phyloP scores from a whole-genome alignment of 208 protist species.

The Acanthamoeba royreba region DNA sequence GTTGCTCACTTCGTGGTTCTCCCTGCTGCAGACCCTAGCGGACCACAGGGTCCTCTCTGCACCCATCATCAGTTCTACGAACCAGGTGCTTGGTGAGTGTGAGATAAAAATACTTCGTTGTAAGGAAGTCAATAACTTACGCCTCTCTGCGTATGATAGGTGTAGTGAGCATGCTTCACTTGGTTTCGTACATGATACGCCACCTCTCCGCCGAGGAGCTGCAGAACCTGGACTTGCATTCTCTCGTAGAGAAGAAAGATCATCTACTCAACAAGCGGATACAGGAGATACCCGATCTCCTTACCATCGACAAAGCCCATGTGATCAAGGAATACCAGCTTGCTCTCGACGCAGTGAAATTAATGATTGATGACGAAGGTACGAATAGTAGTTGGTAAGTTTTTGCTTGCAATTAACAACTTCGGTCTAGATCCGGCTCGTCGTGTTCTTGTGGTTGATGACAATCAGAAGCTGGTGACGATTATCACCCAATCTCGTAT shows the following conservation, averaged over 20 bases:
- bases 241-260: conserved; percentile 1
- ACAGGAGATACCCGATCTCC: neutral
- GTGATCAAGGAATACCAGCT: conserved; percentile 1
- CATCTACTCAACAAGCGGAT: neutral
- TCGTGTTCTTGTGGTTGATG: neutral
- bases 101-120: no score
- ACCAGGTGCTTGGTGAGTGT: neutral
- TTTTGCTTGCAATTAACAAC: neutral
- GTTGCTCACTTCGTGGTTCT: neutral
- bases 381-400: neutral
- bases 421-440: neutral
- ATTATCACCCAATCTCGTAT: conserved; percentile 17
- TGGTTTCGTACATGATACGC: neutral
- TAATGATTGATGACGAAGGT: conserved; percentile 26
- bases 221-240: neutral
- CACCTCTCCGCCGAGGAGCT: conserved; percentile 27
- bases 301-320: neutral
- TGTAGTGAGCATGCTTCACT: conserved; percentile 33
- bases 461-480: conserved; percentile 4
- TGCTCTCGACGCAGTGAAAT: neutral
- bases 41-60: neutral
- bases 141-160: neutral
- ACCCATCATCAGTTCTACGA: neutral
- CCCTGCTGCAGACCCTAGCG: neutral
- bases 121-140: neutral